These are phyloP conservation scores for Cryphonectria parasitica DNA, from an alignment of 2,329 filamentous ascomycete genomes.

Conservation along the genomic window DNA sequence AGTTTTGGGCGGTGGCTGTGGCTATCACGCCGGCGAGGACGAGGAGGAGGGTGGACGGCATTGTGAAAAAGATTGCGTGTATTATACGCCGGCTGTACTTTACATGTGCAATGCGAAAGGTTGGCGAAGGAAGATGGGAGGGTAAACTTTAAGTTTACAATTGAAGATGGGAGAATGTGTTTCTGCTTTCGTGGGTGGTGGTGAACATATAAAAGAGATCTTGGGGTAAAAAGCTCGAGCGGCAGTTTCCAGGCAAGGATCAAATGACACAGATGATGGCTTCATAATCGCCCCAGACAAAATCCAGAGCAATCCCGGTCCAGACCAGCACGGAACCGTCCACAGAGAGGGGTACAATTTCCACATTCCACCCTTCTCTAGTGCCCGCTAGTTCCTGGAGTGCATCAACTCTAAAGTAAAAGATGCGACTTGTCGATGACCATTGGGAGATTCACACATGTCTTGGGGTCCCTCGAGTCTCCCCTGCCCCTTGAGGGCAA, in stretches of 20 bases:
- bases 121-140: no score
- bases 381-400: not conserved
- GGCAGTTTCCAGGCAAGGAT: not conserved
- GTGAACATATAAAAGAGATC: not conserved
- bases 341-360: not conserved
- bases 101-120: not conserved
- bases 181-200: not conserved
- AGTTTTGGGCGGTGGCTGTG: constrained; percentile 13
- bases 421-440: not conserved
- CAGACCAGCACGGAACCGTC: not conserved
- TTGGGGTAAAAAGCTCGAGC: not conserved
- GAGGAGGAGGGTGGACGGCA: constrained; percentile 13
- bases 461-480: not conserved
- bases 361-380: not conserved
- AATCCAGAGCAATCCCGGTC: not conserved
- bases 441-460: not conserved
- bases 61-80: not conserved
- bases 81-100: not conserved
- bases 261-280: not conserved
- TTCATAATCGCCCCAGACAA: not conserved
- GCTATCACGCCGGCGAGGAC: constrained; percentile 19
- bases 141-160: not conserved
- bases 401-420: not conserved
- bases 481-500: not conserved
- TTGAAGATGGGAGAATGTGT: not conserved